Conservation (phyloP, 1,284 basidiomycete genomes). For the Cystobasidiaceae sp. region DNA sequence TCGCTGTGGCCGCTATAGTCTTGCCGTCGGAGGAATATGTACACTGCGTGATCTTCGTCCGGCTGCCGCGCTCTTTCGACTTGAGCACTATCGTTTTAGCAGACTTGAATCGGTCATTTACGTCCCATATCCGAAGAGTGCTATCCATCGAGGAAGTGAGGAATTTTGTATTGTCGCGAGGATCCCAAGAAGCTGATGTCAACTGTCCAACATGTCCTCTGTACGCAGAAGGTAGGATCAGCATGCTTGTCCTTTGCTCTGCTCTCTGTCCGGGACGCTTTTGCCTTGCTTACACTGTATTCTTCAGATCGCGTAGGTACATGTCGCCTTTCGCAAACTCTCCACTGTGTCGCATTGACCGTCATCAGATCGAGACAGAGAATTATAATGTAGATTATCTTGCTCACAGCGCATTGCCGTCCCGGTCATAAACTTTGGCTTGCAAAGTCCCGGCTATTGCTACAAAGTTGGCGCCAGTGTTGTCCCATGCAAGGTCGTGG, state of each 20-base stretch:
- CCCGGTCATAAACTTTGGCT: conserved; percentile 79
- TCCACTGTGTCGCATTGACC: conserved; percentile 80
- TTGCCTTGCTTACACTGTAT: conserved; percentile 67
- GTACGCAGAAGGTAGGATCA: conserved; percentile 9
- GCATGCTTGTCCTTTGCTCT: neutral
- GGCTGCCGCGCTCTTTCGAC: conserved; percentile 88
- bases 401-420: conserved; percentile 81
- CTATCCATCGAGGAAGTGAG: conserved; percentile 92
- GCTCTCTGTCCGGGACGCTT: neutral
- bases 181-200: conserved; percentile 86
- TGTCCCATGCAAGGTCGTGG: conserved; percentile 80
- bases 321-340: conserved; percentile 92
- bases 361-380: conserved; percentile 88
- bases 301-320: conserved; percentile 97
- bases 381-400: conserved; percentile 47
- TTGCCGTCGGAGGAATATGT: conserved; percentile 67
- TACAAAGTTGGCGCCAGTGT: conserved; percentile 75
- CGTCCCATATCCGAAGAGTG: conserved; percentile 87
- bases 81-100: conserved; percentile 92
- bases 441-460: conserved; percentile 82
- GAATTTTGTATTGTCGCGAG: conserved; percentile 71
- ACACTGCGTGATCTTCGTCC: conserved; percentile 84
- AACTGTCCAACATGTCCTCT: conserved; percentile 94
- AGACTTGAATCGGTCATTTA: conserved; percentile 79
- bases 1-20: conserved; percentile 76